Base-by-base conservation (phyloP, 2,329 filamentous ascomycete genomes). In the Emydomyces testavorans region DNA sequence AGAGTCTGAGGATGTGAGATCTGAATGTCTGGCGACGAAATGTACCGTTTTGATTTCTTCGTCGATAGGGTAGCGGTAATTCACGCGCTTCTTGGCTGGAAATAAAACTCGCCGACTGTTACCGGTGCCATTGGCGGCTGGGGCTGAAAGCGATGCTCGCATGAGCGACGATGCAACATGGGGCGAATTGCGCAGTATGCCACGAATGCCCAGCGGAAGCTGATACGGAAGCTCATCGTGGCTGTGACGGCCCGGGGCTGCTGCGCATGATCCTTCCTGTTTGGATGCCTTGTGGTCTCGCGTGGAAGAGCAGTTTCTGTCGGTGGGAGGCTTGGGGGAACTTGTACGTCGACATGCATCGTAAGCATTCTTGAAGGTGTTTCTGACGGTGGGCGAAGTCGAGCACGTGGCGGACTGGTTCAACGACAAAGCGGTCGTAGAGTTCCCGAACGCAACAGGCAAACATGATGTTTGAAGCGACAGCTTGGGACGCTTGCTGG, bases 291-390 rank as follows among this genome's bases (percentile, higher is more conserved):
- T 43, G 15, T 28, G n/a, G n/a, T n/a, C n/a, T n/a, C n/a, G n/a
- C n/a, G n/a, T n/a, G 18, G 21, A 42, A 20, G 31, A 29, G 15
- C 40, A 39, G 23, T 38, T 55, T 57, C 16, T 65, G 61, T 46
- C 67, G 62, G 50, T 26, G 38, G 36, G 34, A 6, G 49, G 38
- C n/a, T n/a, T n/a, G n/a, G 45, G 26, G 11, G 63, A 64, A 35
- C 65, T 54, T 47, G 70, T 51, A 51, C 53, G 37, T 36, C 53
- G 60, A n/a, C 61, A 54, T 32, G 65, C 58, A 34, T 76, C 71
- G 55, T 77, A 78, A 43, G 75, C 72, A 62, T 81, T 81, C 56
- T 67, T 72, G 58, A 79, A 78, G 44, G 78, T 81, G 61, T 80
- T 81, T 56, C 74, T 69, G 35, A 72, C 65, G 1, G 78, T 81